Conservation (phyloP, 257 asterid genomes). For the Lithospermum erythrorhizon region DNA sequence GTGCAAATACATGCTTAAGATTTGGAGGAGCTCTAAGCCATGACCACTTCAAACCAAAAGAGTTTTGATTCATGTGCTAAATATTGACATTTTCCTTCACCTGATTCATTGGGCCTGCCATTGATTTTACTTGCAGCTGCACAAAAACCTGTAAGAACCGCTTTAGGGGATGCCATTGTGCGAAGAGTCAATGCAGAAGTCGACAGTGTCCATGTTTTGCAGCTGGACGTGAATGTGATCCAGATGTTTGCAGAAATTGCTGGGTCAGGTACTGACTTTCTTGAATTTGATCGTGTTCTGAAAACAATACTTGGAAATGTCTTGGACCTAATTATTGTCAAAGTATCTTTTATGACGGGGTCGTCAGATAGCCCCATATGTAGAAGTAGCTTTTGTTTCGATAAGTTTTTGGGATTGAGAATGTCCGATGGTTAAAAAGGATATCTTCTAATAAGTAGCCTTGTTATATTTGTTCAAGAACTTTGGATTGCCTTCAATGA, state of each 20-base stretch:
- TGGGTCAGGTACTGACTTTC: slow-evolving; percentile 70
- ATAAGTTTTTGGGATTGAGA: too few relatives aligned
- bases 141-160: slow-evolving; percentile 89
- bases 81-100: neutral
- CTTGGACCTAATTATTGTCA: too few relatives aligned
- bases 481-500: too few relatives aligned
- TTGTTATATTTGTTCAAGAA: too few relatives aligned
- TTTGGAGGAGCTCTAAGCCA: neutral
- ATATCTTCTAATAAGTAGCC: too few relatives aligned
- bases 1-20: too few relatives aligned
- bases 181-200: slow-evolving; percentile 97
- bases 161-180: slow-evolving; percentile 98
- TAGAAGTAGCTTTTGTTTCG: too few relatives aligned
- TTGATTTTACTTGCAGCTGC: slow-evolving; percentile 47
- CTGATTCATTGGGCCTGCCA: neutral
- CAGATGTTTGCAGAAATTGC: slow-evolving; percentile 97
- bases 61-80: neutral
- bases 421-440: too few relatives aligned
- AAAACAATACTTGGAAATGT: neutral
- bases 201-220: slow-evolving; percentile 99
- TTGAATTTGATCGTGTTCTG: neutral
- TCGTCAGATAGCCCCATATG: too few relatives aligned
- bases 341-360: too few relatives aligned
- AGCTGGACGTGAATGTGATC: slow-evolving; percentile 98
- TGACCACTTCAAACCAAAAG: neutral